Percentiles rank a stretch among this genome's conserved stretches.
Evolutionary conservation across 2,329 filamentous ascomycete genomes (phyloP).

Genomic region (Ascochyta pisi): DNA sequence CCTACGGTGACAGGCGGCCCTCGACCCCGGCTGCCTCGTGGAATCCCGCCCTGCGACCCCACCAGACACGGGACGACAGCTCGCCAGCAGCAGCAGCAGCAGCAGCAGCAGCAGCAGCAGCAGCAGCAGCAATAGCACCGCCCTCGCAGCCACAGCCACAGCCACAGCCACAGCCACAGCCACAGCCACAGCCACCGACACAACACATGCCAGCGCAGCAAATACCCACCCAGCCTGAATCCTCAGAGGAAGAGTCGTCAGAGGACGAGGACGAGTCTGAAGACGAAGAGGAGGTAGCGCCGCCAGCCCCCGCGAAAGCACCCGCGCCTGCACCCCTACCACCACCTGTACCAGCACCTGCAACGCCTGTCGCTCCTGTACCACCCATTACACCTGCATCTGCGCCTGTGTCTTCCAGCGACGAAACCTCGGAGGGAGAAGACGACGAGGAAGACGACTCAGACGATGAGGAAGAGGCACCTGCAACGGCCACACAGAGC

Average conservation of each 20-base stretch:
- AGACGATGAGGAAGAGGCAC: slow-evolving; percentile 41
- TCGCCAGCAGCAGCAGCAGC: slow-evolving; percentile 6
- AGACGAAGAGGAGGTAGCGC: slow-evolving; percentile 13
- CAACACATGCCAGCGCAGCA: slow-evolving; percentile 18
- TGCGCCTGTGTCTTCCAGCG: slow-evolving; percentile 11
- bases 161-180: slow-evolving; percentile 15
- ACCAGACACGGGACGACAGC: slow-evolving; percentile 19
- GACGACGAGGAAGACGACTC: slow-evolving; percentile 19
- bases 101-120: background rate
- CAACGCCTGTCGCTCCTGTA: background rate
- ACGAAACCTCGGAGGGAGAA: slow-evolving; percentile 9
- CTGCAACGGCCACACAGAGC: slow-evolving; percentile 41
- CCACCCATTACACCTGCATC: background rate
- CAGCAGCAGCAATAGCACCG: slow-evolving; percentile 14
- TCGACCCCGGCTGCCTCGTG: slow-evolving; percentile 50
- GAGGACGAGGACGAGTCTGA: slow-evolving; percentile 11
- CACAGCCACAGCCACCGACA: slow-evolving; percentile 6
- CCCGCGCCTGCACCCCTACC: background rate
- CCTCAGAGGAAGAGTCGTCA: slow-evolving; percentile 21
- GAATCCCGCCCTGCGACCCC: slow-evolving; percentile 62
- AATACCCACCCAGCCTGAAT: slow-evolving; percentile 19
- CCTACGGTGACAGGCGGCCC: slow-evolving; percentile 37
- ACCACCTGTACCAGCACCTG: background rate
- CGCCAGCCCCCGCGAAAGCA: slow-evolving; percentile 10
- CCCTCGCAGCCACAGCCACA: slow-evolving; percentile 22